Evolutionary conservation across 1,284 basidiomycete species (phyloP).

Genomic region (Cystobasidium pallidum): DNA sequence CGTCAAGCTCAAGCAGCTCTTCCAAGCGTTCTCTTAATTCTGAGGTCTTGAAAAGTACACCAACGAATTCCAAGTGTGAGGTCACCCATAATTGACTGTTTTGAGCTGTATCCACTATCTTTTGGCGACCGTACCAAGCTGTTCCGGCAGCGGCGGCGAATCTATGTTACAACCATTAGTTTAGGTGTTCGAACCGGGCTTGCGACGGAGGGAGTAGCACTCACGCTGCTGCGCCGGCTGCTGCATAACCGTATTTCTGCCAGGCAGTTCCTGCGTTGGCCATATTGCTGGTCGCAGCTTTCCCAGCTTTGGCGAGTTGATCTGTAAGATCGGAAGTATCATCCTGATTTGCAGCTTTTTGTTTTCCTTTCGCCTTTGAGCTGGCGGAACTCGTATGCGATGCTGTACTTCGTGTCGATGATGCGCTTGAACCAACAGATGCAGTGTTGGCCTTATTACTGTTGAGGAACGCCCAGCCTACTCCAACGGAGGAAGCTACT

Average conservation of each 20-base stretch:
- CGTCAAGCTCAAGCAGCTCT: constrained; percentile 65
- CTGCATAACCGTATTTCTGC: constrained; percentile 40
- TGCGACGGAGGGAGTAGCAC: too few species aligned
- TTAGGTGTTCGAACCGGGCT: too few species aligned
- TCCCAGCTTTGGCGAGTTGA: constrained; percentile 24
- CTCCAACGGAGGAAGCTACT: constrained; percentile 44
- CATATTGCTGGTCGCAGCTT: constrained; percentile 21
- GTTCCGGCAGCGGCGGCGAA: constrained; percentile 42
- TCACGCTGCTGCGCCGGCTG: constrained; percentile 44
- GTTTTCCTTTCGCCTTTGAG: constrained; percentile 35
- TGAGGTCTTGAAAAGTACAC: constrained; percentile 80
- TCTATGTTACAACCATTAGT: neutral
- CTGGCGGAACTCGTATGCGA: neutral
- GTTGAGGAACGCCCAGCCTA: constrained; percentile 35
- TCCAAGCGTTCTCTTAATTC: constrained; percentile 68
- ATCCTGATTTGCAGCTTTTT: constrained; percentile 41
- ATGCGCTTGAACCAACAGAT: constrained; percentile 1
- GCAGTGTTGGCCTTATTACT: constrained; percentile 7
- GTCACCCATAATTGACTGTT: constrained; percentile 64
- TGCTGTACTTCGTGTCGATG: constrained; percentile 17
- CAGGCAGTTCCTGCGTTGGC: constrained; percentile 14
- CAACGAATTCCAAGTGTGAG: constrained; percentile 89
- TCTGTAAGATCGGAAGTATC: constrained; percentile 9
- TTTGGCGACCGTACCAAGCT: constrained; percentile 43
- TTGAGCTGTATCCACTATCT: constrained; percentile 36